Percentiles rank a stretch among this genome's conserved stretches.
Evolutionary conservation across 108 stramenopile species (phyloP).

Genomic region (Chaetoceros tenuissimus): DNA sequence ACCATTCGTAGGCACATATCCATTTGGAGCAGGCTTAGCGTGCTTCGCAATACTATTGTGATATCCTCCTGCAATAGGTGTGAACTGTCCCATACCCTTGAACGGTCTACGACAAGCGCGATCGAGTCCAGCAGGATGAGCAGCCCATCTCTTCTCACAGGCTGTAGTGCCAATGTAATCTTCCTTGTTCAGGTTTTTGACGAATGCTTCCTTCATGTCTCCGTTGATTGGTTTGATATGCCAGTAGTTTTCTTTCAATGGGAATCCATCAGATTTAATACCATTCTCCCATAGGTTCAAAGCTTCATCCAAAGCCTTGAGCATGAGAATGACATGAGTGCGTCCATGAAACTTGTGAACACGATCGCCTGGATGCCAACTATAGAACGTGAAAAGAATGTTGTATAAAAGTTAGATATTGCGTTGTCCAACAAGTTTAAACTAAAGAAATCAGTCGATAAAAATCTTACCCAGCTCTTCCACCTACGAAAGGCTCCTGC

Average conservation of each 20-base stretch:
- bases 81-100: constrained; percentile 2
- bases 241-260: constrained; percentile 32
- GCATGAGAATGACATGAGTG: constrained; percentile 20
- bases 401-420: no score
- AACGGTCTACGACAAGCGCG: constrained; percentile 1
- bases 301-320: constrained; percentile 31
- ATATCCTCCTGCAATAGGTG: constrained; percentile 2
- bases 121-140: not conserved
- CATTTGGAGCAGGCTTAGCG: not conserved
- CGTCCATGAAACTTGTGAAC: constrained; percentile 28
- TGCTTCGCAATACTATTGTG: not conserved
- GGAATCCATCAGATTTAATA: constrained; percentile 15
- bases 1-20: not conserved
- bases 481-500: no score
- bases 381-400: no score
- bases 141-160: not conserved
- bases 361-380: constrained; percentile 27
- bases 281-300: constrained; percentile 29
- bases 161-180: not conserved
- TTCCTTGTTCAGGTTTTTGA: not conserved
- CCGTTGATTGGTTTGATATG: constrained; percentile 34
- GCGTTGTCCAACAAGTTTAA: no score
- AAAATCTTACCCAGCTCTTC: no score
- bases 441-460: no score
- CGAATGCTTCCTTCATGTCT: not conserved